Base-by-base conservation (phyloP, 306 rosid genomes). In the Pterocarpus santalinus region DNA sequence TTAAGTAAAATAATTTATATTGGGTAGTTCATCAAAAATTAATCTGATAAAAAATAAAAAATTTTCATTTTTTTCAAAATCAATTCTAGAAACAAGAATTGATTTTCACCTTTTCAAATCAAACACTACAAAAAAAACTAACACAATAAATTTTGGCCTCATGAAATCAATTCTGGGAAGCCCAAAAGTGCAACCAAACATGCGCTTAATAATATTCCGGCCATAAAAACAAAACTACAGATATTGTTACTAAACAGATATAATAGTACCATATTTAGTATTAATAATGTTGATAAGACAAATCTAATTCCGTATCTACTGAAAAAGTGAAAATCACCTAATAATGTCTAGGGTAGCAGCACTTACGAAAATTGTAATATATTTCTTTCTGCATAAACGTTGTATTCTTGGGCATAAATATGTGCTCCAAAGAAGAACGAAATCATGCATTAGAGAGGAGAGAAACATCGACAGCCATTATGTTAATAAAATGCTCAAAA, bases 391-490 rank as follows among this genome's bases (percentile, higher is more conserved):
- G 16, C 2, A 14, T 13, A 30, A 2, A 15, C 0, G 30, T 36
- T 36, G 55, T 41, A 15, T 22, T 79, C 55, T 52, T 82, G 46
- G 3, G 44, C 65, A 56, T 51, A 38, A 49, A 69, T 15, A 16
- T 30, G 64, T 75, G 49, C 56, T 65, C 36, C 44, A 14, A 76
- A 64, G 66, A 47, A 55, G 14, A 68, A 58, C 49, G 30, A 61
- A 38, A 65, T 61, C 78, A 76, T 46, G 81, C 83, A 87, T 51
- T 51, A 56, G 46, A 56, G 75, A 1, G 16, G 47, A 69, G 43
- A 69, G 74, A 56, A 30, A 30, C 35, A 30, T 16, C 8, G 67
- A 69, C 62, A 55, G 67, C 65, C 36, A 53, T 41, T 13, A 46
- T 52, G 35, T 53, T 43, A 22, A 65, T 43, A 28, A 69, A 55